Conservation (phyloP, 176 grass and related monocot species). For the Olyra latifolia region DNA sequence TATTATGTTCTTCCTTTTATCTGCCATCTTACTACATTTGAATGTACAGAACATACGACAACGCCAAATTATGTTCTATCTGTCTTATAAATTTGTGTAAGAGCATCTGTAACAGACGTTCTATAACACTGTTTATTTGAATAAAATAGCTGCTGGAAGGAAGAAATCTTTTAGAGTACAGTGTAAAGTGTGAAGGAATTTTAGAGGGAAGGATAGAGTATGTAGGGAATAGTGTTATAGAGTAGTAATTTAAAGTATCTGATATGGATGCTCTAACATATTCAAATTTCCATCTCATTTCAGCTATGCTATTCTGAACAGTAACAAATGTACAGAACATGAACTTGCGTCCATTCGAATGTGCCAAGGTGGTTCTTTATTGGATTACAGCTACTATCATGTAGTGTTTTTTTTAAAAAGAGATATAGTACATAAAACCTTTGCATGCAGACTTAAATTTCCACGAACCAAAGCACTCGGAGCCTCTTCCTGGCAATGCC, state of each 20-base stretch:
- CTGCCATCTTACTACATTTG: neutral
- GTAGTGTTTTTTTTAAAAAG: neutral
- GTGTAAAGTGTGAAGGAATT: too few relatives aligned
- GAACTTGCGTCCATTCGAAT: neutral
- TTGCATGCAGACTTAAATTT: constrained; percentile 8
- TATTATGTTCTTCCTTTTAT: neutral
- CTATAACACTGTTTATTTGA: too few relatives aligned
- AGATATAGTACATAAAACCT: constrained; percentile 29
- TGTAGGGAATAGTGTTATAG: too few relatives aligned
- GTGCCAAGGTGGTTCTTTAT: constrained; percentile 30
- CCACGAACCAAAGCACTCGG: constrained; percentile 4
- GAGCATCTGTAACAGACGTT: too few relatives aligned
- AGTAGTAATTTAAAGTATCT: too few relatives aligned
- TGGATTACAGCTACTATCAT: constrained; percentile 7
- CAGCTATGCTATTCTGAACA: neutral
- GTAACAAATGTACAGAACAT: neutral
- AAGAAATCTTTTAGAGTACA: too few relatives aligned
- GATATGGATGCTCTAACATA: too few relatives aligned
- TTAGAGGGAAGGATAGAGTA: too few relatives aligned
- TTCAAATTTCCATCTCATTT: neutral
- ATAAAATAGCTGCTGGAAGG: too few relatives aligned
- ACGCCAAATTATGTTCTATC: neutral
- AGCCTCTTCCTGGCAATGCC: constrained; percentile 47
- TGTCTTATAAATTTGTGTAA: neutral
- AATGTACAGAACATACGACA: neutral